phyloP scores from a whole-genome alignment of 495 filamentous ascomycete species.

The Tuber umbilicatum region DNA sequence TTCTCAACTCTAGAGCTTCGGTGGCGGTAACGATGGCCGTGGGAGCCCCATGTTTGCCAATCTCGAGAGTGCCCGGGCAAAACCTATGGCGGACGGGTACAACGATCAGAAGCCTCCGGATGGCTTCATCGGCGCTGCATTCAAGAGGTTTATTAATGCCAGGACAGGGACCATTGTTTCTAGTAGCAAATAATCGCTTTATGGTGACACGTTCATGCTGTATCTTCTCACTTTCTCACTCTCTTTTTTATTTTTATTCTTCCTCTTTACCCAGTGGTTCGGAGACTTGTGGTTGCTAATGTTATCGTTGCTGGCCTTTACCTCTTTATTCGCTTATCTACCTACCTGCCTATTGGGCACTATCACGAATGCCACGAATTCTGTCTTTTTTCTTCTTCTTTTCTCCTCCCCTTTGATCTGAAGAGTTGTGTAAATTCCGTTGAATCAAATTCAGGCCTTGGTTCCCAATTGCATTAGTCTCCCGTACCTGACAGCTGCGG shows the following conservation, averaged over 20 bases:
- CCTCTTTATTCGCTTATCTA: neutral
- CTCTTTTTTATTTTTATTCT: neutral
- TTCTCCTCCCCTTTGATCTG: neutral
- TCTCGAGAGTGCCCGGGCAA: slow-evolving; percentile 26
- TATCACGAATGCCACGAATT: neutral
- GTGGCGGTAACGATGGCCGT: slow-evolving; percentile 36
- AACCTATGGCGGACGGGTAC: slow-evolving; percentile 22
- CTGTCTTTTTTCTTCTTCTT: neutral
- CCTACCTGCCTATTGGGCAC: neutral
- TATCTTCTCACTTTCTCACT: neutral
- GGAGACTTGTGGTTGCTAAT: neutral
- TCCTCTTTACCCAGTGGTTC: neutral
- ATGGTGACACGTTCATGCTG: neutral
- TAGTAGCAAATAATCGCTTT: slow-evolving; percentile 14
- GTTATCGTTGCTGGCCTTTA: neutral
- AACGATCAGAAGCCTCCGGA: slow-evolving; percentile 37
- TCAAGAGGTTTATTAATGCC: slow-evolving; percentile 26
- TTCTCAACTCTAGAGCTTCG: slow-evolving; percentile 25
- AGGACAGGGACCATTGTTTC: slow-evolving; percentile 12
- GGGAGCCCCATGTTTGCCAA: slow-evolving; percentile 37
- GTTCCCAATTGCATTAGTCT: neutral
- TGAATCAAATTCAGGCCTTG: no score
- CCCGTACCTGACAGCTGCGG: neutral
- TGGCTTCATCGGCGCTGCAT: slow-evolving; percentile 32
- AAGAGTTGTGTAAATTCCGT: neutral